A percentile compares a stretch with the other conserved stretches of the same genome.
phyloP scores from a whole-genome alignment of 768 basidiomycete species.

The Mycena capillaripes region DNA sequence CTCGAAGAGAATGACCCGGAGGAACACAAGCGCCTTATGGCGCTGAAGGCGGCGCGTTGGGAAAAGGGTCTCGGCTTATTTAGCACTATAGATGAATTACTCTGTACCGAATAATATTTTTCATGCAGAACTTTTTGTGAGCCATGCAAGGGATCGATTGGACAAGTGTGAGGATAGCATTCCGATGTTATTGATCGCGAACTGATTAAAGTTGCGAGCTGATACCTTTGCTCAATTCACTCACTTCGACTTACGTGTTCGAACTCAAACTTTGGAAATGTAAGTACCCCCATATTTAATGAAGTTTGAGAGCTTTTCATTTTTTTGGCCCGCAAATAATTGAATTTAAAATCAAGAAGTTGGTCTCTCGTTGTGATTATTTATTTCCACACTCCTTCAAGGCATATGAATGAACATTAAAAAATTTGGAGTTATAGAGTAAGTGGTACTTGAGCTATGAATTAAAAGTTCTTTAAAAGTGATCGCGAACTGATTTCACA shows the following conservation, averaged over 20 bases:
- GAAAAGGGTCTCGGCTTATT: neutral
- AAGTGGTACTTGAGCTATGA: neutral
- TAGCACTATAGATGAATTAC: neutral
- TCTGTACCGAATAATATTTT: neutral
- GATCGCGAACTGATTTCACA: slow-evolving; percentile 13
- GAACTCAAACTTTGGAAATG: no score
- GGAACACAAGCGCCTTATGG: neutral
- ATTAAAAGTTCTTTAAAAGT: neutral
- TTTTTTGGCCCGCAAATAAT: neutral
- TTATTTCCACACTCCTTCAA: no score
- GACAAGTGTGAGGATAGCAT: no score
- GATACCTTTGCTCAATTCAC: no score
- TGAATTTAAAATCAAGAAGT: no score
- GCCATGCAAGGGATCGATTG: no score
- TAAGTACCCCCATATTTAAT: no score
- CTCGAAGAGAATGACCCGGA: neutral
- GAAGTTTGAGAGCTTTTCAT: neutral
- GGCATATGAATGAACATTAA: no score
- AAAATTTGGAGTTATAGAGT: neutral
- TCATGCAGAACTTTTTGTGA: neutral
- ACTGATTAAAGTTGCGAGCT: neutral
- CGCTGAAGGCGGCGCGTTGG: neutral
- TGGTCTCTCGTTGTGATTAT: no score
- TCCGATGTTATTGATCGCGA: neutral
- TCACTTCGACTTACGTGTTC: no score